A percentile compares a stretch with the other conserved stretches of the same genome.
Evolutionary conservation across 129 eudicot genomes (phyloP).

Genomic region (Ambrosia artemisiifolia): DNA sequence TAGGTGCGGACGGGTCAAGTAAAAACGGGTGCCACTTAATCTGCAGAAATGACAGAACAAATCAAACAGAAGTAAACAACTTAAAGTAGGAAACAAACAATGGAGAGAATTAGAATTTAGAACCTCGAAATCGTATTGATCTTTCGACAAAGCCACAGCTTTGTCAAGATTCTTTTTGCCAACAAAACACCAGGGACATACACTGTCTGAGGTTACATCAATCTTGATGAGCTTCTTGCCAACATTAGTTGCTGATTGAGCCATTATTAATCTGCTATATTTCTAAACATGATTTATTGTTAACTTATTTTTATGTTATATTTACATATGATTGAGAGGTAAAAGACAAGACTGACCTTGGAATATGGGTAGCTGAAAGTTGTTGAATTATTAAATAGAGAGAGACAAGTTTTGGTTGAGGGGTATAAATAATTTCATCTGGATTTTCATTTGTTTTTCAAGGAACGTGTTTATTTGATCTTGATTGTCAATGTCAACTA

Average conservation of each 20-base stretch:
- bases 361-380: conserved; percentile 25
- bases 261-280: conserved; percentile 42
- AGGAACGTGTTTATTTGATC: conserved; percentile 23
- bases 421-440: conserved; percentile 18
- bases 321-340: not conserved
- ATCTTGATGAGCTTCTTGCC: conserved; percentile 67
- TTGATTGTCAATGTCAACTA: conserved; percentile 7
- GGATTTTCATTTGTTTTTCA: not conserved
- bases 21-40: conserved; percentile 82
- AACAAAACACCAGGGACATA: conserved; percentile 97
- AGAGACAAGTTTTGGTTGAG: conserved; percentile 10
- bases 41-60: conserved; percentile 35
- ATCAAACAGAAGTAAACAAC: conserved; percentile 1
- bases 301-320: too few relatives aligned
- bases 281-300: conserved; percentile 13
- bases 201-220: conserved; percentile 76
- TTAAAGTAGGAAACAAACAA: not conserved
- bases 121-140: conserved; percentile 81
- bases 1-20: conserved; percentile 80
- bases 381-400: conserved; percentile 18
- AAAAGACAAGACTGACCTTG: conserved; percentile 25
- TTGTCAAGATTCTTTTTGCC: conserved; percentile 90
- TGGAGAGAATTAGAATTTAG: conserved; percentile 25
- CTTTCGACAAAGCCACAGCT: conserved; percentile 65
- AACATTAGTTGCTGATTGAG: conserved; percentile 39